A percentile compares a stretch with the other conserved stretches of the same genome.
These are phyloP conservation scores for Chrysochromulina tobinii DNA, from an alignment of 78 protist genomes.

Conservation along the genomic window DNA sequence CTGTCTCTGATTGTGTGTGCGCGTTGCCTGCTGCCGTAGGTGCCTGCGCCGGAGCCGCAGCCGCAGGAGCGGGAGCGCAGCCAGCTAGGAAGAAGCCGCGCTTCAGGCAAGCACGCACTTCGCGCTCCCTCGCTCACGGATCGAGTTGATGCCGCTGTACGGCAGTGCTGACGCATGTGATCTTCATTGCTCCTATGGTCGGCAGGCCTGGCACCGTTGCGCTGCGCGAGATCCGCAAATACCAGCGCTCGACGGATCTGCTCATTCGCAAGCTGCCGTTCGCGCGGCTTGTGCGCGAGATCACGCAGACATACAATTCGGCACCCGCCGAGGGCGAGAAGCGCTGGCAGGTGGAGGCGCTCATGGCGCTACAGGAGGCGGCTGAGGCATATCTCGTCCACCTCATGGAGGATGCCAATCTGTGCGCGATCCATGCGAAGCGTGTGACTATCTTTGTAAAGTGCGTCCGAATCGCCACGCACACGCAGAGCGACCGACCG, in stretches of 20 bases:
- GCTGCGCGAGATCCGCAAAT: slow-evolving; percentile 87
- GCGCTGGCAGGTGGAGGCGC: slow-evolving; percentile 88
- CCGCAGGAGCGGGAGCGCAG: too few relatives aligned
- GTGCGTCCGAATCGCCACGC: neutral
- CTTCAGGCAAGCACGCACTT: neutral
- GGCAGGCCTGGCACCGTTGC: slow-evolving; percentile 78
- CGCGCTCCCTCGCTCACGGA: neutral
- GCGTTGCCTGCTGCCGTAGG: too few relatives aligned
- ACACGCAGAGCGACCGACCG: neutral
- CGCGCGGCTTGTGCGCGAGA: slow-evolving; percentile 66
- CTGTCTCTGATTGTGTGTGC: too few relatives aligned
- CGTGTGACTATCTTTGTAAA: slow-evolving; percentile 12
- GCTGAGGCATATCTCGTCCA: slow-evolving; percentile 92
- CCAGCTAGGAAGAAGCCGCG: neutral
- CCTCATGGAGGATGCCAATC: slow-evolving; percentile 88
- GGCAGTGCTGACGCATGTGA: neutral
- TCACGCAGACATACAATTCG: slow-evolving; percentile 71
- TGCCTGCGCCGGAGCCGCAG: too few relatives aligned
- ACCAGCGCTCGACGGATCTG: slow-evolving; percentile 88
- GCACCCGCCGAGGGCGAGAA: slow-evolving; percentile 60
- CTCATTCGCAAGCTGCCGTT: slow-evolving; percentile 79
- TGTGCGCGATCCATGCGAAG: slow-evolving; percentile 12
- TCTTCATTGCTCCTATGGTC: neutral
- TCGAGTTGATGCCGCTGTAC: neutral
- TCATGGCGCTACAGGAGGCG: slow-evolving; percentile 93